Evolutionary conservation across 1,284 basidiomycete species (phyloP).

Genomic region (Sanghuangporus weigelae): DNA sequence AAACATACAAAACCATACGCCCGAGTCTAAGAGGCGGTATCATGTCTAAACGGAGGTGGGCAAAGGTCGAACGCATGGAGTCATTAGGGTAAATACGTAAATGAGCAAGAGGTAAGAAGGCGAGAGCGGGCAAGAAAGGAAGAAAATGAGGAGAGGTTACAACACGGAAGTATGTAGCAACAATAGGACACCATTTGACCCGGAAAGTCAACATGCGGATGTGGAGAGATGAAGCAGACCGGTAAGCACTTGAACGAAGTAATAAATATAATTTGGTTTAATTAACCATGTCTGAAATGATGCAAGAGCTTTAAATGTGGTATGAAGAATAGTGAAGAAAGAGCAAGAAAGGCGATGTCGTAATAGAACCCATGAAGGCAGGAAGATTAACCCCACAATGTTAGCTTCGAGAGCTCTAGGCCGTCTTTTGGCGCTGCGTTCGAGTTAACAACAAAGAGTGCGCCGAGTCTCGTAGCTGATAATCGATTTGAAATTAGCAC

Average conservation of each 20-base stretch:
- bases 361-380: background rate
- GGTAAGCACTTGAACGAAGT: background rate
- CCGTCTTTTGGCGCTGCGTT: conserved; percentile 27
- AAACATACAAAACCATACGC: conserved; percentile 2
- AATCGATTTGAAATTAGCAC: conserved; percentile 13
- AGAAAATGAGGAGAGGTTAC: background rate
- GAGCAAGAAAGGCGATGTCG: background rate
- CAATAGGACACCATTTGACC: background rate
- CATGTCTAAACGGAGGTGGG: background rate
- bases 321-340: background rate
- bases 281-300: background rate
- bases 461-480: conserved; percentile 40
- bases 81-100: background rate
- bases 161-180: background rate
- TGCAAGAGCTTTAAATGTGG: background rate
- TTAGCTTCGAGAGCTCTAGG: conserved; percentile 38
- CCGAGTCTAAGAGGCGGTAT: conserved; percentile 2
- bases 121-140: background rate
- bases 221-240: background rate
- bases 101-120: background rate
- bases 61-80: background rate
- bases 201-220: background rate
- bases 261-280: background rate
- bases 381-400: conserved; percentile 38
- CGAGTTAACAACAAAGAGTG: conserved; percentile 38